Base-by-base conservation (phyloP, 495 filamentous ascomycete genomes). In the Neurospora terricola region DNA sequence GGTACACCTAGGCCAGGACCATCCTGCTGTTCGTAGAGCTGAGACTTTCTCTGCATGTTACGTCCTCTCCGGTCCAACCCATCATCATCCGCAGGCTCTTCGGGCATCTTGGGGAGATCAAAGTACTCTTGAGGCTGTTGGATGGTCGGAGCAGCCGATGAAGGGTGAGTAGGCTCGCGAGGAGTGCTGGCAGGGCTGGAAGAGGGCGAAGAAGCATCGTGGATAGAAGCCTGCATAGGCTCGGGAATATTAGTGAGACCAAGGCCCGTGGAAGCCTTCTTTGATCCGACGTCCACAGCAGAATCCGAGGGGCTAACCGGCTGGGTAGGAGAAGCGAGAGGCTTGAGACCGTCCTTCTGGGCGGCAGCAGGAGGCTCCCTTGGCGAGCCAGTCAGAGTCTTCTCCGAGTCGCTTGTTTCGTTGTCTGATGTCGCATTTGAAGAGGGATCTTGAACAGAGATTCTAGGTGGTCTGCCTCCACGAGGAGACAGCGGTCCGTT, bases 1-100 rank as follows among this genome's bases (percentile, higher is more conserved):
- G 88, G 87, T 23, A 87, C 85, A n/a, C 83, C 85, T 48, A 91
- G 77, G 30, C 83, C 84, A 34, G 54, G 27, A 62, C 79, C 77
- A n/a, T 79, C 74, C 68, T 78, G 78, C 6, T 77, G 75, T 14
- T 76, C 78, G 70, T 81, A 79, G 72, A 85, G 75, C 40, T 80
- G 80, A 42, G 80, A 80, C 70, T 74, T 76, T 69, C 80, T 76
- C 70, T 80, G 80, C 78, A 81, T 81, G 38, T 73, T 77, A n/a
- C 78, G 74, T 38, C 80, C 79, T 48, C 80, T 75, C 1, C 74
- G 77, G 45, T 79, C 42, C 42, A n/a, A 45, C 18, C 18, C 79
- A 6, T 75, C 74, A n/a, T 71, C 76, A 30, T 74, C 69, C 12
- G 71, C 73, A 12, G 70, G 69, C 1, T 72, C 69, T 38, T 62